phyloP scores from a whole-genome alignment of 257 asterid species.

The Solanum commersonii region DNA sequence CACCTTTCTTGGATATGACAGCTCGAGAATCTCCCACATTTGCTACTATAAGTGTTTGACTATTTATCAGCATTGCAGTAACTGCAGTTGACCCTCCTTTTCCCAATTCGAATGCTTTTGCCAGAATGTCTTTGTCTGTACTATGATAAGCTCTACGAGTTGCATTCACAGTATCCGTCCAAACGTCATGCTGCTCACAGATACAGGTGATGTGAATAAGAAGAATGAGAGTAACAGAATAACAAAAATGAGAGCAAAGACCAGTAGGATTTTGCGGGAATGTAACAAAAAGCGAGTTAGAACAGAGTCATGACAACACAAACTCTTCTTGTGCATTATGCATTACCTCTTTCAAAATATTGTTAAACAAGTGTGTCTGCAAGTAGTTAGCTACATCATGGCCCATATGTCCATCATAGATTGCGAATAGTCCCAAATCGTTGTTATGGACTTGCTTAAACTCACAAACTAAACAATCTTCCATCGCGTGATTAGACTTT shows the following conservation, averaged over 20 bases:
- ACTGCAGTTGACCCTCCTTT: conserved; percentile 95
- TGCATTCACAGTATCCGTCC: conserved; percentile 55
- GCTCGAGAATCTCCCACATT: conserved; percentile 95
- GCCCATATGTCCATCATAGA: conserved; percentile 93
- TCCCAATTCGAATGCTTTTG: conserved; percentile 54
- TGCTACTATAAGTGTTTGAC: conserved; percentile 74
- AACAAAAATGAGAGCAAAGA: background rate
- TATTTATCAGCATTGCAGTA: conserved; percentile 67
- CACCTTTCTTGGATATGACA: conserved; percentile 50
- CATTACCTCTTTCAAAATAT: conserved; percentile 61
- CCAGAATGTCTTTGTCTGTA: conserved; percentile 65
- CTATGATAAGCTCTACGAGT: conserved; percentile 48
- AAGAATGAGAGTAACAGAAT: background rate
- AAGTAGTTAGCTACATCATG: conserved; percentile 71
- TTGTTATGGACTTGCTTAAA: conserved; percentile 36
- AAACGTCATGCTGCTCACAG: conserved; percentile 54
- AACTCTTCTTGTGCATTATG: background rate
- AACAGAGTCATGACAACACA: background rate
- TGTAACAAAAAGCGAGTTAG: background rate
- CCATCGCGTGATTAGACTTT: conserved; percentile 75
- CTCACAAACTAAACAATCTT: conserved; percentile 73
- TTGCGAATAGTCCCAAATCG: conserved; percentile 83
- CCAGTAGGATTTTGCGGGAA: background rate
- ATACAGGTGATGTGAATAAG: background rate
- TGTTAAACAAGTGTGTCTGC: conserved; percentile 54